Evolutionary conservation across 148 eudicot genomes (phyloP).

Genomic region (Cornus kousa): DNA sequence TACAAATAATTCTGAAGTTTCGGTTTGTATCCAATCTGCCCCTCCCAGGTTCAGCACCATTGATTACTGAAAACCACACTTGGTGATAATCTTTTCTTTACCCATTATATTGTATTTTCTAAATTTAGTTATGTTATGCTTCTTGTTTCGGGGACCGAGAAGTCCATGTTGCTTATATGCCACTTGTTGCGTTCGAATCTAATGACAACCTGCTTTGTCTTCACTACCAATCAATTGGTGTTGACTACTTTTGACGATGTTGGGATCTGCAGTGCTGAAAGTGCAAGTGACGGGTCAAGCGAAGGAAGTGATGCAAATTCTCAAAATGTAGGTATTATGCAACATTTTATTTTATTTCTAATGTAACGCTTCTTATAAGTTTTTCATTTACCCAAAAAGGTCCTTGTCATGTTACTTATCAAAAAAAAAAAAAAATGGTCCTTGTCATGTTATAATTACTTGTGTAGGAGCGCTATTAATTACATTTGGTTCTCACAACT

Average conservation of each 20-base stretch:
- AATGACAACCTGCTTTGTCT: background rate
- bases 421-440: too few relatives aligned
- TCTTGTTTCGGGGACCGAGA: background rate
- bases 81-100: background rate
- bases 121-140: background rate
- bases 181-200: background rate
- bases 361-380: background rate
- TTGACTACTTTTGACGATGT: background rate
- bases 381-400: background rate
- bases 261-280: constrained; percentile 70
- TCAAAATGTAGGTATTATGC: constrained; percentile 67
- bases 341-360: background rate
- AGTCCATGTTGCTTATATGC: constrained; percentile 7
- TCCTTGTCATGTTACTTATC: too few relatives aligned
- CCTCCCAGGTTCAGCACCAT: too few relatives aligned
- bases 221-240: background rate
- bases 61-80: too few relatives aligned
- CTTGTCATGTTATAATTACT: background rate
- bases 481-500: background rate
- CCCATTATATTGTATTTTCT: background rate
- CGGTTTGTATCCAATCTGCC: too few relatives aligned
- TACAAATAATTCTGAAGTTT: too few relatives aligned
- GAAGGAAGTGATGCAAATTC: constrained; percentile 97
- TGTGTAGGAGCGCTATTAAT: background rate
- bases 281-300: constrained; percentile 92